Evolutionary conservation across 176 grass and related monocot genomes (phyloP).

Genomic region (Bromus sterilis): DNA sequence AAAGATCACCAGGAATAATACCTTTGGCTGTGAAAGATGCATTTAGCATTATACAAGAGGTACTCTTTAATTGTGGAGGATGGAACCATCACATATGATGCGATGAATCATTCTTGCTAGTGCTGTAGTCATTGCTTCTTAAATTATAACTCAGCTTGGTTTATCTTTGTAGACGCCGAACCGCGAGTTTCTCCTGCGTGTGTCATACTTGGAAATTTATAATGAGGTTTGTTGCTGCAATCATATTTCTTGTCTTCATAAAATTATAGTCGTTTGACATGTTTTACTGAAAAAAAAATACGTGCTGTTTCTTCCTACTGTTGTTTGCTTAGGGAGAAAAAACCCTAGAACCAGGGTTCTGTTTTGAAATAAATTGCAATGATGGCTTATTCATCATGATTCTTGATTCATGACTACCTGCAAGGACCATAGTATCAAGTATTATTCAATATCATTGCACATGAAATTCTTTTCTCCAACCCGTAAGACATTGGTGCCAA

Average conservation of each 20-base stretch:
- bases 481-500: not conserved
- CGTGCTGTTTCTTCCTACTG: too few species aligned
- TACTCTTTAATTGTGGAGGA: slow-evolving; percentile 25
- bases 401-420: not conserved
- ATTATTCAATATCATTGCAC: not conserved
- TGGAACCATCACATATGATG: not conserved
- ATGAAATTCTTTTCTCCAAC: not conserved
- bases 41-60: slow-evolving; percentile 99
- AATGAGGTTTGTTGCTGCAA: slow-evolving; percentile 66
- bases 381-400: not conserved
- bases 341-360: not conserved
- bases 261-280: not conserved
- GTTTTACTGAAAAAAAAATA: not conserved
- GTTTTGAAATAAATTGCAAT: not conserved
- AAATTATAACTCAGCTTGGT: slow-evolving; percentile 10
- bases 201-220: slow-evolving; percentile 99
- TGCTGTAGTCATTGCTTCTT: not conserved
- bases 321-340: too few species aligned
- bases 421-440: not conserved
- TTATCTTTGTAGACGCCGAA: slow-evolving; percentile 66
- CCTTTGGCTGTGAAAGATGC: slow-evolving; percentile 99
- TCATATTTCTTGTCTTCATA: slow-evolving; percentile 14
- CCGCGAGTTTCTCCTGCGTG: slow-evolving; percentile 93
- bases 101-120: not conserved
- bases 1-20: slow-evolving; percentile 99